Base-by-base conservation (phyloP, 2,329 filamentous ascomycete species). In the Verticillium nubilum region DNA sequence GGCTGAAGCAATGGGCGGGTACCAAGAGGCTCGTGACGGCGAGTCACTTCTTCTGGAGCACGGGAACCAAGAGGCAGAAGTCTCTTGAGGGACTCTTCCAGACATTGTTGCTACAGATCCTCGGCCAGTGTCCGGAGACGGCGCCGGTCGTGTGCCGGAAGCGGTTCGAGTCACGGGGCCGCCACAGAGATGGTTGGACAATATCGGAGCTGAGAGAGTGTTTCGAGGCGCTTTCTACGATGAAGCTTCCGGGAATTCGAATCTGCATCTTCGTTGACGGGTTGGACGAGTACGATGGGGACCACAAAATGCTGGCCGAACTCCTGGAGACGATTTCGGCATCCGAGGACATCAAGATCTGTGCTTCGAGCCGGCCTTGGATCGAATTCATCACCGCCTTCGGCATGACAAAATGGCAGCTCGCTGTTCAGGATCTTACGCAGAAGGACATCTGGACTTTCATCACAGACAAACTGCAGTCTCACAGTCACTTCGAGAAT, bases 1-100 rank as follows among this genome's bases (percentile, higher is more conserved):
- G 62, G 25, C 66, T 80, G 0, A 35, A 67, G 3, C 35, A 60
- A 0, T 81, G 77, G 78, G 70, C 75, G 0, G 63, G 50, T 0
- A 58, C 60, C 0, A 62, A 63, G 2, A 64, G 66, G 3, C 59
- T 75, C 4, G 59, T 74, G 0, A 67, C 72, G 42, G 70, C 70
- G 1, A 67, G 62, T 10, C 75, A 75, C 61, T 80, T 74, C 62
- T 77, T 79, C 61, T 79, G 76, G 69, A 72, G 70, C 52, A 67
- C 71, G 0, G 76, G 77, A 0, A 72, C 67, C 2, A 53, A 61
- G 1, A 67, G 76, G 37, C 76, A 80, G 52, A 76, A 72, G 58
- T 76, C 75, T 0, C 70, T 72, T 19, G 66, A 72, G 37, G 78
- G 78, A 0, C 69, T 81, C 0, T 62, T 78, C 1, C 70, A 62